Conservation (phyloP, 257 asterid species). For the Solanum raphanifolium region DNA sequence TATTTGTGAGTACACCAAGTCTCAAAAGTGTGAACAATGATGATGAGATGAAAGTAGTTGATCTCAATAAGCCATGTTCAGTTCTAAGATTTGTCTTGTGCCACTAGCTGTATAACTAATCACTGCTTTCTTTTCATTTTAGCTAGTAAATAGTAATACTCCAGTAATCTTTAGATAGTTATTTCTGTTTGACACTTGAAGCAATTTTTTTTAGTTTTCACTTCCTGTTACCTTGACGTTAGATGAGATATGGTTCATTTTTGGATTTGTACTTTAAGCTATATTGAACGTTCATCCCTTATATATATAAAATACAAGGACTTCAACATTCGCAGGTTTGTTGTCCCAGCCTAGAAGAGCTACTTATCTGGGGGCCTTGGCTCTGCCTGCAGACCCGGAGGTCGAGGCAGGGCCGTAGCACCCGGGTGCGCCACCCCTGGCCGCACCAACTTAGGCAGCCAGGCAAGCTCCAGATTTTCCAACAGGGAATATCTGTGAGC, state of each 20-base stretch:
- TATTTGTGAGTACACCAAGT: neutral
- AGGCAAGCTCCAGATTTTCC: too few species aligned
- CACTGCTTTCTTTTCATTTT: neutral
- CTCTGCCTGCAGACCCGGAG: too few species aligned
- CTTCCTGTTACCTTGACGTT: neutral
- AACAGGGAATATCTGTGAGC: neutral
- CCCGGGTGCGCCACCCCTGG: too few species aligned
- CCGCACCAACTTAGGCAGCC: too few species aligned
- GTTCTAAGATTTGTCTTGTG: neutral
- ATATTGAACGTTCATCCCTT: neutral
- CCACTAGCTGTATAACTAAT: neutral
- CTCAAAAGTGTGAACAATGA: neutral
- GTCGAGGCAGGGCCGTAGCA: too few species aligned
- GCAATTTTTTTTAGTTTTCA: neutral
- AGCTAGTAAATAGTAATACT: neutral
- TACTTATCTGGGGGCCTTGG: fast-evolving
- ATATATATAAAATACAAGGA: neutral
- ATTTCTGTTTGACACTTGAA: neutral
- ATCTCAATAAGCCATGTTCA: neutral
- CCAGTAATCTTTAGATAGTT: too few species aligned
- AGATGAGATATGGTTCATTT: neutral
- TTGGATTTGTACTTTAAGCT: neutral
- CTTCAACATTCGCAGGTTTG: neutral
- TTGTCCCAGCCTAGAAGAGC: neutral
- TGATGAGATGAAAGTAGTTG: neutral